phyloP scores from a whole-genome alignment of 345 rosid species.

The Firmiana major region DNA sequence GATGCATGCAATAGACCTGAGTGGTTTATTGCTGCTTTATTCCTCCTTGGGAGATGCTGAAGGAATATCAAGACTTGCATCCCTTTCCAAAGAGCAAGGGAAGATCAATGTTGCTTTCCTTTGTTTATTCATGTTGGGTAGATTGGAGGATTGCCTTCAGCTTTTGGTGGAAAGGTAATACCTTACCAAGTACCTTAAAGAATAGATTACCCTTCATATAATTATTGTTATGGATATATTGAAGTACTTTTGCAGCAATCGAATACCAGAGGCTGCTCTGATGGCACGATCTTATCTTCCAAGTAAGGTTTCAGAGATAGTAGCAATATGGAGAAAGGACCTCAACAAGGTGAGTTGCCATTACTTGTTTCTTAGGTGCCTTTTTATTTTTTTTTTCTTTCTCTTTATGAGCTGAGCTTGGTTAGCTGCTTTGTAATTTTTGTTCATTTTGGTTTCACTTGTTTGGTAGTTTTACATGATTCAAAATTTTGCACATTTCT shows the following conservation, averaged over 20 bases:
- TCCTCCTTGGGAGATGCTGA: slow-evolving; percentile 97
- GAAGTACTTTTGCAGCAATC: slow-evolving; percentile 58
- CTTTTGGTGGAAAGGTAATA: slow-evolving; percentile 86
- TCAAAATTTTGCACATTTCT: not conserved
- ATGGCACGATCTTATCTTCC: slow-evolving; percentile 99
- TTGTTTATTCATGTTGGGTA: slow-evolving; percentile 91
- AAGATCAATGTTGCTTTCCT: slow-evolving; percentile 96
- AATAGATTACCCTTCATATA: slow-evolving; percentile 3
- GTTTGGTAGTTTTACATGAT: not conserved
- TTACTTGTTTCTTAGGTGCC: not conserved
- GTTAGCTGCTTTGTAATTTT: not conserved
- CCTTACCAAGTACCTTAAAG: slow-evolving; percentile 13
- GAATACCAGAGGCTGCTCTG: slow-evolving; percentile 99
- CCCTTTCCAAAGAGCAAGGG: slow-evolving; percentile 91
- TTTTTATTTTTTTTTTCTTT: not conserved
- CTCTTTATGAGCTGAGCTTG: not conserved
- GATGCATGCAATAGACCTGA: slow-evolving; percentile 87
- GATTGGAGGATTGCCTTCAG: slow-evolving; percentile 90
- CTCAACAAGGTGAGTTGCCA: slow-evolving; percentile 64
- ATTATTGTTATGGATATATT: slow-evolving; percentile 14
- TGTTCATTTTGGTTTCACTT: not conserved
- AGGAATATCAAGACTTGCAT: slow-evolving; percentile 76
- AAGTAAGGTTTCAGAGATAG: slow-evolving; percentile 96
- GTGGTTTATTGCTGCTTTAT: slow-evolving; percentile 91
- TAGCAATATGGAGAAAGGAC: slow-evolving; percentile 95